Evolutionary conservation across 139 green algal genomes (phyloP), one percentile per base, ranked within the genome.

Genomic region (Chlorella sp.): DNA sequence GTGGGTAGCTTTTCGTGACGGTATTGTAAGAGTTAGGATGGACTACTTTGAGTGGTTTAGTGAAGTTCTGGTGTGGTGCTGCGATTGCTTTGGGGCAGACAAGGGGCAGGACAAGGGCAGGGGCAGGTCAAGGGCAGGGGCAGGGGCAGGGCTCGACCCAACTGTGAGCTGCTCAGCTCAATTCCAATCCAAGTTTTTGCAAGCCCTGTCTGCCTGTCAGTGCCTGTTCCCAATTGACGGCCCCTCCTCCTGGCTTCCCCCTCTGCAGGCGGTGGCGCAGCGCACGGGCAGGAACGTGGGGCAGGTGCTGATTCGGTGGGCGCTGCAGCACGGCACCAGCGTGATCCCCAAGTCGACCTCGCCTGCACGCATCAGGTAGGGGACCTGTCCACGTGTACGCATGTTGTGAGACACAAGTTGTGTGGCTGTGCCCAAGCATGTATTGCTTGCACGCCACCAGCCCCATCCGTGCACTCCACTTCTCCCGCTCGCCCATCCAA

Each of bases 281-380:
- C 92, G 93, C 83, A 86, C 93, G 1, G 92, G 91, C 68, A 96
- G 95, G 91, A 93, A 89, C 53, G 87, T 95, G 22, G 97, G 91
- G 30, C 96, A 99, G 95, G 92, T 99, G 22, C 86, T 99, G 26
- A 94, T 99, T 57, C 95, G 96, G 2, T 99, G 97, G 97, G 96
- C 90, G 36, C 26, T 99, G n/a, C 95, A 99, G 93, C 94, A 95
- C 34, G 96, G 96, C 78, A 98, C 94, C n/a, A 96, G 91, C 36
- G 94, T 98, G 76, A 96, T 99, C 90, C 96, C 97, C 61, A 99
- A 99, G 93, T 95, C 85, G 22, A 95, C 94, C 37, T 96, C 96
- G 36, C 82, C 93, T 12, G 88, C 92, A 0, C 96, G 97, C 81
- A 97, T 99, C 79, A 68, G 61, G 36, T 81, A 91, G 34, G 99